Evolutionary conservation across 805 yeast genomes (phyloP).

Genomic region (Pichia deserticola): DNA sequence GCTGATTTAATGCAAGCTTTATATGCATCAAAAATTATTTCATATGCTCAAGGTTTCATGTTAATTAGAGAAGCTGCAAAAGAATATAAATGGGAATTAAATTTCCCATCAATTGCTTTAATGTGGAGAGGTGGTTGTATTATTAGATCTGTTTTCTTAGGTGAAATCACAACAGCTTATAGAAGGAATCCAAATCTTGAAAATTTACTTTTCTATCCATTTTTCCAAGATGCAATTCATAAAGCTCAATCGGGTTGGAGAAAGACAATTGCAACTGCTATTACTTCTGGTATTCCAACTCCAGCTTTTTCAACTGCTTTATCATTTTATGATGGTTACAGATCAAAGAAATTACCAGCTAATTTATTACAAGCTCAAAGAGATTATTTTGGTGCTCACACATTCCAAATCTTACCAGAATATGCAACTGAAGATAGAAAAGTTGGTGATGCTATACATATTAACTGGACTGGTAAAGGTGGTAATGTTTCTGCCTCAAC

Average conservation of each 20-base stretch:
- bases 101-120: constrained; percentile 96
- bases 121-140: constrained; percentile 99
- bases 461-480: constrained; percentile 99
- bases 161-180: constrained; percentile 94
- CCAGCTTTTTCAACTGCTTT: constrained; percentile 97
- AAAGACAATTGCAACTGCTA: constrained; percentile 69
- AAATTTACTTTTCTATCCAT: constrained; percentile 91
- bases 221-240: constrained; percentile 84
- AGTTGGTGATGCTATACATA: constrained; percentile 77
- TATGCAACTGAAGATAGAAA: constrained; percentile 69
- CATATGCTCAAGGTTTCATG: constrained; percentile 99
- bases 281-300: constrained; percentile 86
- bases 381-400: constrained; percentile 99
- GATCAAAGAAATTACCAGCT: constrained; percentile 93
- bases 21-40: constrained; percentile 96
- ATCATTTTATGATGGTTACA: constrained; percentile 97
- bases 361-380: constrained; percentile 99
- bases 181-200: constrained; percentile 88
- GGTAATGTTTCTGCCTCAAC: constrained; percentile 96
- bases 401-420: constrained; percentile 92
- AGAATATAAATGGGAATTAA: constrained; percentile 94
- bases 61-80: constrained; percentile 96
- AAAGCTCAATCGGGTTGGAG: constrained; percentile 98
- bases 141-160: constrained; percentile 97
- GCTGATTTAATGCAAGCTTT: constrained; percentile 96